Conservation (phyloP, 2,329 filamentous ascomycete genomes). For the Bipolaris cookei region DNA sequence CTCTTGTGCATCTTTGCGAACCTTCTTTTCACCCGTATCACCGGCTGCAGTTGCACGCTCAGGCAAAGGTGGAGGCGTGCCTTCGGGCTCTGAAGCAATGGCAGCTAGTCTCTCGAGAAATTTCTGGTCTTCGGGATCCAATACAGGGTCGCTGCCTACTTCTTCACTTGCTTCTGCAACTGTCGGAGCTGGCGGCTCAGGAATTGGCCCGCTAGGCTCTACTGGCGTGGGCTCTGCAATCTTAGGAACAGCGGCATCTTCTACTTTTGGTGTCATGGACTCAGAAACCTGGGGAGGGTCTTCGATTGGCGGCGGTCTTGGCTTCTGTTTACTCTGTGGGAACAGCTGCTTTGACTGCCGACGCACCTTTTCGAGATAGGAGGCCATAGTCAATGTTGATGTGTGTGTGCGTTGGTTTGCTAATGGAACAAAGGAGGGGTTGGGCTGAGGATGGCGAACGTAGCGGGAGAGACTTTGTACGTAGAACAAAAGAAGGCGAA, state of each 20-base stretch:
- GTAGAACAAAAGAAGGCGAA: neutral
- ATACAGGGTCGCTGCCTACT: slow-evolving; percentile 50
- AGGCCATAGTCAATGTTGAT: slow-evolving; percentile 29
- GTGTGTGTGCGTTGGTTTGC: neutral
- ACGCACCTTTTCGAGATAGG: slow-evolving; percentile 44
- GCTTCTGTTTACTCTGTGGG: slow-evolving; percentile 21
- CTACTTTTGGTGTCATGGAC: slow-evolving; percentile 12
- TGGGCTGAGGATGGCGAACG: neutral
- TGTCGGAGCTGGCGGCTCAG: slow-evolving; percentile 28
- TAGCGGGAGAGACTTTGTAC: neutral
- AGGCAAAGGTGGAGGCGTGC: slow-evolving; percentile 52
- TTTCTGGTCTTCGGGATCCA: slow-evolving; percentile 67
- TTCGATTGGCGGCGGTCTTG: slow-evolving; percentile 16
- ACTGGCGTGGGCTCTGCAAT: slow-evolving; percentile 17
- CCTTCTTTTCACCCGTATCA: slow-evolving; percentile 42
- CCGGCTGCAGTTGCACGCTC: slow-evolving; percentile 42
- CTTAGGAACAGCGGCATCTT: slow-evolving; percentile 17
- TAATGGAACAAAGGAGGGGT: neutral
- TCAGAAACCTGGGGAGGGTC: slow-evolving; percentile 22
- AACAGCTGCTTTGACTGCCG: slow-evolving; percentile 42
- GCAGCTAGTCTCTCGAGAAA: slow-evolving; percentile 61
- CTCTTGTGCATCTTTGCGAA: slow-evolving; percentile 54
- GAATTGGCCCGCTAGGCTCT: slow-evolving; percentile 33
- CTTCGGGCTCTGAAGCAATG: slow-evolving; percentile 50
- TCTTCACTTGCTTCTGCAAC: slow-evolving; percentile 38